Percentiles rank a stretch among this genome's conserved stretches.
Evolutionary conservation across 495 filamentous ascomycete genomes (phyloP).

Genomic region (Aspergillus bridgeri): DNA sequence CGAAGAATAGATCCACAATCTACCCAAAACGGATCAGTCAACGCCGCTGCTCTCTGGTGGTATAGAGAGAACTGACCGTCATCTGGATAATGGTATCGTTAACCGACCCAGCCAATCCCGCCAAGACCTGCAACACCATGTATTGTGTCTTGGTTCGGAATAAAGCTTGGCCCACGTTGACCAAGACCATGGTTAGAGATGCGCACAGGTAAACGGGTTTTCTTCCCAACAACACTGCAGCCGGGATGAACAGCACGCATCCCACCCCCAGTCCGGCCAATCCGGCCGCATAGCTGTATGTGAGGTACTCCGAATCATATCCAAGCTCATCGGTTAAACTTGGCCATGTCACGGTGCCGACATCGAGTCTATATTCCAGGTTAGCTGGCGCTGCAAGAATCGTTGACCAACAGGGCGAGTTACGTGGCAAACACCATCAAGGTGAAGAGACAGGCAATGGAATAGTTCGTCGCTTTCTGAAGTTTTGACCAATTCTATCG

Average conservation of each 20-base stretch:
- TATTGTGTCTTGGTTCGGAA: slow-evolving; percentile 6
- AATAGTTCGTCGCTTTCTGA: slow-evolving; percentile 28
- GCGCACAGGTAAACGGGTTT: slow-evolving; percentile 33
- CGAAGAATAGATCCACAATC: slow-evolving; percentile 37
- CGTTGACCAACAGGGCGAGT: not conserved
- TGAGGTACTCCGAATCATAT: slow-evolving; percentile 24
- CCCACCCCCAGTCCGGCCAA: slow-evolving; percentile 29
- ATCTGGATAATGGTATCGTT: slow-evolving; percentile 35
- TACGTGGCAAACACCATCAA: slow-evolving; percentile 15
- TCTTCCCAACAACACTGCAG: slow-evolving; percentile 32
- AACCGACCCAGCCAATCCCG: slow-evolving; percentile 8
- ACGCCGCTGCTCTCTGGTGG: not conserved
- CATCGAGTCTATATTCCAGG: slow-evolving; percentile 13
- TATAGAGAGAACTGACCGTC: slow-evolving; percentile 14
- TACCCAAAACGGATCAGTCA: not conserved
- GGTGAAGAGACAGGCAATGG: slow-evolving; percentile 28
- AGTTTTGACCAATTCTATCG: slow-evolving; percentile 8
- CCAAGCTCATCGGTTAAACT: slow-evolving; percentile 29
- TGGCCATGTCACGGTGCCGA: slow-evolving; percentile 28
- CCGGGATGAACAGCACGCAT: slow-evolving; percentile 31
- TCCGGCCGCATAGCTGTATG: slow-evolving; percentile 28
- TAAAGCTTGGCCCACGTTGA: slow-evolving; percentile 6
- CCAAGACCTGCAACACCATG: slow-evolving; percentile 7
- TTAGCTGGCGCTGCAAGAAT: not conserved
- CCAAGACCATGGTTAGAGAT: slow-evolving; percentile 1